Base-by-base conservation (phyloP, 108 stramenopile species). In the Fragilariopsis cylindrus region DNA sequence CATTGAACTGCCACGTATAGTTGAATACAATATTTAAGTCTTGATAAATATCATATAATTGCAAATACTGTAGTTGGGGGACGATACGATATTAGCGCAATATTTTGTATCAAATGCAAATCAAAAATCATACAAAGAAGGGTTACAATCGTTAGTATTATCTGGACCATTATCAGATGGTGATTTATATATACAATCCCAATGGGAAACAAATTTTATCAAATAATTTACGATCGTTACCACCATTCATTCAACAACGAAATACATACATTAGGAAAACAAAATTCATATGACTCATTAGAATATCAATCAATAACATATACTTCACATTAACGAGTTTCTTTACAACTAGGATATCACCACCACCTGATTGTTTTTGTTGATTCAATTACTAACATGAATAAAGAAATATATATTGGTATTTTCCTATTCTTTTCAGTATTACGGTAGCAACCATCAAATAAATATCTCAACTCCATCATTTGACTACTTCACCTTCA, bases 131-230 rank as follows among this genome's bases (percentile, higher is more conserved):
- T 12, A 9, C 12, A 9, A 52, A 13, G 50, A 52, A 52, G 63
- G 41, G 7, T 19, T 64, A 8, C 7, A 8, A 13, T 64, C 63
- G 5, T 5, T 64, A 41, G 43, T 41, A 5, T 19, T 64, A 5
- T 82, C 84, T 0, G 84, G 84, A 16, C 84, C 84, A 48, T 30
- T 86, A 3, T 75, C 77, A 16, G 78, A 86, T 46, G 69, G 57
- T 2, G 42, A 81, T 68, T 41, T 40, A 13, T 86, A 81, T 64
- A 64, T 81, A 47, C 19, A 42, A 18, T 75, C 82, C 1, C 82
- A 86, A 49, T 86, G 85, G 85, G 69, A 80, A 44, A 48, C 65
- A 43, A 7, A 19, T 12, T 49, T 13, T 40, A n/a, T 75, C 73
- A 7, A 72, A 69, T 18, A 83, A 74, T 60, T 47, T 83, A 13